Evolutionary conservation across 164 flowering plant genomes (phyloP), one percentile per base, ranked within the genome.

Genomic region (Liriodendron chinense): DNA sequence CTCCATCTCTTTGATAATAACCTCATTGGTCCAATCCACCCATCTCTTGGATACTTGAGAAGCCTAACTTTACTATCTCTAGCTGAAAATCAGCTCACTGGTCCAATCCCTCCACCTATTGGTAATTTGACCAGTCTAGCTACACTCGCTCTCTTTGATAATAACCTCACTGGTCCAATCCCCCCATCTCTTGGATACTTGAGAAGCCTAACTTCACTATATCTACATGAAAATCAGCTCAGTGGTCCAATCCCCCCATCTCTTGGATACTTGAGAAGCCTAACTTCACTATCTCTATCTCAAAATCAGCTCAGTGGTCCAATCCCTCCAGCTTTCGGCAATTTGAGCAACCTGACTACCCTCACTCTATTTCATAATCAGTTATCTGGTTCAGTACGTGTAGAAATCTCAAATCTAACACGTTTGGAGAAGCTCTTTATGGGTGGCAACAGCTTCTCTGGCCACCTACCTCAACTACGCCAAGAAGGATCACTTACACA

Each of bases 401-500:
- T n/a, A n/a, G n/a, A n/a, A n/a, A n/a, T n/a, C n/a, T n/a, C n/a
- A n/a, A n/a, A n/a, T n/a, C n/a, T n/a, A n/a, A n/a, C n/a, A n/a
- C n/a, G n/a, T 9, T 48, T 48, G 53, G 9, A 48, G 7, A 4
- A 9, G 59, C 69, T 53, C 49, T 83, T 0, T 63, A 69, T 25
- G 28, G 22, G 8, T 13, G 47, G 10, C 28, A 67, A 34, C 12
- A 67, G 16, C 47, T 67, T 67, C 34, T 67, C 28, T 67, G 69
- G 69, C 24, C 28, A 67, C 26, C 47, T 67, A 10, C 69, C 69
- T 21, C 18, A 43, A 69, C 13, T 81, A 53, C 78, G 83, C 63
- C 20, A 65, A 56, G 80, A 74, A 0, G 72, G 76, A 26, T 16
- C 53, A 9, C 80, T 81, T 0, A 16, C 21, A 47, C 62, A 69